Base-by-base conservation (phyloP, 257 asterid genomes). In the Fraxinus anomala region DNA sequence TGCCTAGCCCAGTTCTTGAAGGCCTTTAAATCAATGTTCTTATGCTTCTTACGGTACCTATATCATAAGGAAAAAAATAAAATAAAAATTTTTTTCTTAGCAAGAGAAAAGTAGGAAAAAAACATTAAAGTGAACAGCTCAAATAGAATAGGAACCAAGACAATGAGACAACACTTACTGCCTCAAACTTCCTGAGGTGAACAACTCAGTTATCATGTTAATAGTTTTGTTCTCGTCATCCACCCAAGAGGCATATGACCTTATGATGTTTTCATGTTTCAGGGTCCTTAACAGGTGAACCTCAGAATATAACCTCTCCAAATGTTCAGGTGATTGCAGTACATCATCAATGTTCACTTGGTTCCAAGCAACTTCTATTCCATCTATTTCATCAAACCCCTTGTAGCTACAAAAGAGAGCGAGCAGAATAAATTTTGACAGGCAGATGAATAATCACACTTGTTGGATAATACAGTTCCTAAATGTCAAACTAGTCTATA, bases 321-420 rank as follows among this genome's bases (percentile, higher is more conserved):
- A 74, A 80, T 83, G 83, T 76, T 89, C 92, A 3, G 90, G 86
- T 37, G 92, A 84, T 79, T 82, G 90, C 70, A 87, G 49, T 12
- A 84, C 90, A 56, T 92, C 92, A 63, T 89, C 91, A 6, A 89
- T 76, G 56, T 80, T 81, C 24, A 91, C 86, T 88, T 86, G 91
- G 82, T 85, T 88, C 96, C 97, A 92, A 17, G 94, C 97, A 89
- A 91, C 84, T 80, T 92, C 97, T 37, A 86, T 85, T 5, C 97
- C 97, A 26, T 91, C 88, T 26, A 85, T 70, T 82, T 86, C 86
- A 70, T 92, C 97, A 80, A 91, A 92, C 13, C 91, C 97, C 85
- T 89, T 91, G 72, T 88, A 92, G 67, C 94, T 89, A 78, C 76
- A 78, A 19, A 73, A 26, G 34, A 76, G 28, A 75, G 67, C 42